These are phyloP conservation scores for Udeniomyces megalosporus DNA, from an alignment of 768 basidiomycete species.

Conservation along the genomic window DNA sequence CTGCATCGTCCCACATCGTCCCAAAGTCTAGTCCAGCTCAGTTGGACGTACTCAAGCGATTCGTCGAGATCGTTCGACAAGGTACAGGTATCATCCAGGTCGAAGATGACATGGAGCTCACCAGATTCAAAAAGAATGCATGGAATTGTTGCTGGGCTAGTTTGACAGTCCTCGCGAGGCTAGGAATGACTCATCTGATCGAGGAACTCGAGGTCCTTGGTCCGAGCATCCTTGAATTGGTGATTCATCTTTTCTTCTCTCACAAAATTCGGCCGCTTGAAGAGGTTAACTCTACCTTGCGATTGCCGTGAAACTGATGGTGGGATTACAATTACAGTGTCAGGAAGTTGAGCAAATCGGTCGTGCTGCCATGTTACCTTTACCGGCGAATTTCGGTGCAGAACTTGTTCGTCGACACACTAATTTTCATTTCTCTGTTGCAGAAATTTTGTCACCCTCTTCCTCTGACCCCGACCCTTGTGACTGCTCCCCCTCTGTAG, in stretches of 20 bases:
- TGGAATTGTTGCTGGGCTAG: neutral
- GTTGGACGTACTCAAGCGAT: neutral
- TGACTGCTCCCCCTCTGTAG: neutral
- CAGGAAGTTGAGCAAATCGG: constrained; percentile 6
- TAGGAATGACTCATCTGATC: too few relatives aligned
- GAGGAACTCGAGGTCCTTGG: constrained; percentile 6
- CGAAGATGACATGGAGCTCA: constrained; percentile 14
- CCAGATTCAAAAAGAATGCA: constrained; percentile 14
- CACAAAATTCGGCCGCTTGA: too few relatives aligned
- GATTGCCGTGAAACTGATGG: too few relatives aligned
- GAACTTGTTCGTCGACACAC: neutral
- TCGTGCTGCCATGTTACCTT: neutral
- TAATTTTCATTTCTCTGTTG: too few relatives aligned
- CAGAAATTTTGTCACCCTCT: too few relatives aligned
- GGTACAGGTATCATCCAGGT: constrained; percentile 8
- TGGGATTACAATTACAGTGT: constrained; percentile 5
- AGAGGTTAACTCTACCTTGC: too few relatives aligned
- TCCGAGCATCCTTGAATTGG: constrained; percentile 11
- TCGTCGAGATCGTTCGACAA: constrained; percentile 4
- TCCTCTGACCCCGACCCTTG: too few relatives aligned
- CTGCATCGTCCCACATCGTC: neutral
- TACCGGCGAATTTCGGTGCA: constrained; percentile 4
- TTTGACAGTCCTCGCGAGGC: neutral
- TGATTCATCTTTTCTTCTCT: neutral
- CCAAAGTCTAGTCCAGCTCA: neutral